These are phyloP conservation scores for Saprolegnia diclina DNA, from an alignment of 352 stramenopile species.

Conservation along the genomic window DNA sequence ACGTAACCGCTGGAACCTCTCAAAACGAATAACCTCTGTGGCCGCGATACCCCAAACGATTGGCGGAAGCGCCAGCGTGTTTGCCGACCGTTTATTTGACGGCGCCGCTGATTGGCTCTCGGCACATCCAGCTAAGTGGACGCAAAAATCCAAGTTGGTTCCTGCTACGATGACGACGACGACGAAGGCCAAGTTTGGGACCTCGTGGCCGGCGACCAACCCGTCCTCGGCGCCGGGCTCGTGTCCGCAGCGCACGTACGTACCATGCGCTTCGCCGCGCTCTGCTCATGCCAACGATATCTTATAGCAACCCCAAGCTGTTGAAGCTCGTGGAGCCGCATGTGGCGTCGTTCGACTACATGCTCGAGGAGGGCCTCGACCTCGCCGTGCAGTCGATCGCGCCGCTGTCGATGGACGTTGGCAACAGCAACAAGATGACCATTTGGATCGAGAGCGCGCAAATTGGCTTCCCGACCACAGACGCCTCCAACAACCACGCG, in stretches of 20 bases:
- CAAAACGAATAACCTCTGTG: neutral
- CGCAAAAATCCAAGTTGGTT: neutral
- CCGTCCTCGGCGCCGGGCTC: constrained; percentile 71
- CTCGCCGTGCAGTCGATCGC: constrained; percentile 89
- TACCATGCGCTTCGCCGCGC: constrained; percentile 26
- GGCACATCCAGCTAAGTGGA: neutral
- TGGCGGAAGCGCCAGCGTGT: neutral
- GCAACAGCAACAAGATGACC: constrained; percentile 75
- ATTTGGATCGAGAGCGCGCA: constrained; percentile 94
- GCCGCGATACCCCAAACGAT: neutral
- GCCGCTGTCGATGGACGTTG: constrained; percentile 86
- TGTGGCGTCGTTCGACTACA: constrained; percentile 98
- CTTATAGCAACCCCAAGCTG: constrained; percentile 68
- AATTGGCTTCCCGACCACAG: constrained; percentile 82
- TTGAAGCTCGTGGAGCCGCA: constrained; percentile 93
- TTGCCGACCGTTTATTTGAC: constrained; percentile 2
- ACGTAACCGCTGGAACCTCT: neutral
- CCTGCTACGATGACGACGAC: neutral
- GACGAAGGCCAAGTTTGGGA: constrained; percentile 39
- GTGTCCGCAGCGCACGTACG: constrained; percentile 60
- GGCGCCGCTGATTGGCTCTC: neutral
- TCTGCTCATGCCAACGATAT: constrained; percentile 23
- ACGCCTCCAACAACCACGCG: constrained; percentile 79
- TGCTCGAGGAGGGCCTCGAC: constrained; percentile 92
- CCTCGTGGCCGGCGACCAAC: constrained; percentile 74